Base-by-base conservation (phyloP, 805 yeast genomes). In the Ogataea degrootiae region DNA sequence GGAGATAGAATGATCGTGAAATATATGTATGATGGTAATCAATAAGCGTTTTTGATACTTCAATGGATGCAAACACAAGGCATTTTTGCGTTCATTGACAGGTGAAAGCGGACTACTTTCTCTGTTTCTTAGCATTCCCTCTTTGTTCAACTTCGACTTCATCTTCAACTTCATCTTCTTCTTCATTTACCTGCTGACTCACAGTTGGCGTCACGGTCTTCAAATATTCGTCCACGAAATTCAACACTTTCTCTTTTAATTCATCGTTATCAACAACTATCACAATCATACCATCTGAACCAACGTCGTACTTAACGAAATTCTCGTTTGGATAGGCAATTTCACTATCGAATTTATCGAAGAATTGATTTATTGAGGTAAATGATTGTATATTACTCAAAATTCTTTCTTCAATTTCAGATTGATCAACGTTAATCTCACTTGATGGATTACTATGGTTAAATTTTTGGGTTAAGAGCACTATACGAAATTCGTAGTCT, bases 221-320 rank as follows among this genome's bases (percentile, higher is more conserved):
- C 43, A 51, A 36, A 41, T 51, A 62, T 5, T 46, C 67, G 49
- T 74, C 79, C 29, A 79, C 69, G 59, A 74, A 78, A 41, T 59
- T 54, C 51, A 72, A 62, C 33, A 71, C 78, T 34, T 57, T 58
- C 17, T 61, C 61, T 49, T 66, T 69, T 53, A 79, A 62, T 33
- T 60, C 65, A 17, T 55, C 48, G 6, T 66, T 64, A 49, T 75
- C 77, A 34, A 76, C 82, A n/a, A 79, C 68, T 29, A 79, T 70
- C 46, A 79, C 78, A 46, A 79, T 79, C 46, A 79, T 62, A 4
- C 84, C 84, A 56, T 79, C 84, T 43, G 80, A 75, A 4, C 83
- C 83, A 2, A 78, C 82, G 51, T 79, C 83, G 54, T 79, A 79
- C 57, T 78, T 77, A 53, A 79, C 71, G 49, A 72, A 70, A 5